Evolutionary conservation across 805 yeast species (phyloP), one percentile per base, ranked within the genome.

Genomic region (Wickerhamomyces rabaulensis): DNA sequence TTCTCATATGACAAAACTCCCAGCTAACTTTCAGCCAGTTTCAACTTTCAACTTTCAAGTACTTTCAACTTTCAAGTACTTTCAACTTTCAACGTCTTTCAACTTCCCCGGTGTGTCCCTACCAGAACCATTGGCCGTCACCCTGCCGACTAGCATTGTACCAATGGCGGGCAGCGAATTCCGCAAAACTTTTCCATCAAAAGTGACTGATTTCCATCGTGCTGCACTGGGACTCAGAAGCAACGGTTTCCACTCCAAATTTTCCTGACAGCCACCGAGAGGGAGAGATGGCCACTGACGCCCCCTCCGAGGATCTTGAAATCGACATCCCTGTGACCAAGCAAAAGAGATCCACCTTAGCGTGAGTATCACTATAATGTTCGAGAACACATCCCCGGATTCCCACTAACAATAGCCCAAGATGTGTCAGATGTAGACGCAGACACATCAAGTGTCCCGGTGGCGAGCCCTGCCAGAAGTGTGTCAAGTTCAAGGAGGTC

Each of bases 401-500:
- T 26, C 17, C 33, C 9, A 39, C 45, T 43, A 48, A 44, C 44
- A 25, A 8, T 22, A 12, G 12, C n/a, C 25, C 43, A 45, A n/a
- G 47, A 4, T 85, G 92, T 61, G 75, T 77, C 2, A 66, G 87
- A 40, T 86, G 94, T 59, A 70, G 92, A 27, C 74, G 78, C 41
- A 71, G 89, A 44, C 94, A 86, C 63, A 79, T 83, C 39, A 77
- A 84, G 51, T 86, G 94, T 58, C 88, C 88, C 13, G 90, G 90
- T 2, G 88, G 87, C 1, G 77, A 81, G 41, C 89, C 90, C 0
- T 86, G 94, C 60, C 63, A 68, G 43, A 80, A 80, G 56, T 86
- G 94, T 59, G 64, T 63, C 13, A 60, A 71, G 42, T 78, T 84
- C 15, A 74, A 71, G 42, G 67, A 79, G 4, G 70, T 71, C 20